Evolutionary conservation across 495 filamentous ascomycete species (phyloP).

Genomic region (Xylaria castorea): DNA sequence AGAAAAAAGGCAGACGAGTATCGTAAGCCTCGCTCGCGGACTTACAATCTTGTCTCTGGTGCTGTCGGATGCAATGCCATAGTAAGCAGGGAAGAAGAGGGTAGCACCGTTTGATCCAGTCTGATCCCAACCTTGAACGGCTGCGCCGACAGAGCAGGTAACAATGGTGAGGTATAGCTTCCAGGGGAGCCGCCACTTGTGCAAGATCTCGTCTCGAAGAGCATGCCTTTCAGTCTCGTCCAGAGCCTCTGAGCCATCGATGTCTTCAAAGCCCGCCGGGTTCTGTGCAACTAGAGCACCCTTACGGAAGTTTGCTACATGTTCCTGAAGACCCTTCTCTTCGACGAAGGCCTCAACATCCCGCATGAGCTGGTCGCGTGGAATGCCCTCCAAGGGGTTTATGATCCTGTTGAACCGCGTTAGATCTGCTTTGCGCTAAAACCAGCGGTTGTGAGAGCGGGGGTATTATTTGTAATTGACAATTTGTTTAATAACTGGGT

Average conservation of each 20-base stretch:
- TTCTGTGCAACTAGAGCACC: conserved; percentile 72
- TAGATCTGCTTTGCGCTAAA: conserved; percentile 25
- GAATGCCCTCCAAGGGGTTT: conserved; percentile 66
- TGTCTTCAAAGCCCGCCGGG: conserved; percentile 58
- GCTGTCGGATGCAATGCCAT: conserved; percentile 51
- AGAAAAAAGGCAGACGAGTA: no score
- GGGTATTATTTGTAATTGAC: no score
- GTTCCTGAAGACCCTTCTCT: conserved; percentile 57
- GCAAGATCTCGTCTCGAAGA: conserved; percentile 63
- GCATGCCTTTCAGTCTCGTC: conserved; percentile 58
- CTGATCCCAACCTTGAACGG: conserved; percentile 77
- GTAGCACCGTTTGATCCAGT: conserved; percentile 80
- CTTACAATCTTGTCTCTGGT: conserved; percentile 58
- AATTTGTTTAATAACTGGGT: neutral
- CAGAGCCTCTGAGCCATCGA: conserved; percentile 58
- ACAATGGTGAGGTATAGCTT: conserved; percentile 69
- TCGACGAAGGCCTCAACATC: conserved; percentile 63
- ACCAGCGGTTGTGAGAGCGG: neutral
- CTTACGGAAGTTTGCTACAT: conserved; percentile 59
- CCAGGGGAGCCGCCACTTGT: conserved; percentile 70
- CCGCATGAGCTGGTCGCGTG: conserved; percentile 57
- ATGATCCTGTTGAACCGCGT: conserved; percentile 47
- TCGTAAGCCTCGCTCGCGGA: conserved; percentile 32
- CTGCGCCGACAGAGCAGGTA: conserved; percentile 76
- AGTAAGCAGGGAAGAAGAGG: conserved; percentile 64